Evolutionary conservation across 306 rosid genomes (phyloP), one percentile per base, ranked within the genome.

Genomic region (Corylus heterophylla): DNA sequence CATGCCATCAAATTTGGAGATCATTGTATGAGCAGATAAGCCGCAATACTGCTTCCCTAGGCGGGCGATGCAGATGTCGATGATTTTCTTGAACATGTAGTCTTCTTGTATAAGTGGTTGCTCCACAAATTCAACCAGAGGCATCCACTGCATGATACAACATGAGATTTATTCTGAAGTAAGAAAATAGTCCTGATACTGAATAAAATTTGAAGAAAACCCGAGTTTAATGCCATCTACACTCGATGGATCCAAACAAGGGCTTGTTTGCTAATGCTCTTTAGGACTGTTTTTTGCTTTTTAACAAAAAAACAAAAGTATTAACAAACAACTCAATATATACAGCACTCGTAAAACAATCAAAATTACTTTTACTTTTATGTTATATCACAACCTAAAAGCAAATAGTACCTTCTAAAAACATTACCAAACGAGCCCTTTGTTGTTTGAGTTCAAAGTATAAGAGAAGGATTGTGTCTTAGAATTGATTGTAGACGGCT

Each of bases 1-100:
- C 75, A 87, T 88, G 29, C 97, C 97, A 73, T 95, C 98, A 62
- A 95, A 95, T 82, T 84, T 92, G 45, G 98, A 95, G 85, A 87
- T 82, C 59, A 95, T 51, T 55, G 85, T 90, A 73, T 92, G 98
- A 81, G 86, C 83, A 48, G 89, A 82, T 78, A 95, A 70, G 45
- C 98, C 98, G 27, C 98, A 92, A 50, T 95, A 95, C 35, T 71
- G 88, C 69, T 88, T 79, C 76, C 92, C 90, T 1, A 91, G 80
- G 47, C 94, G 91, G 27, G 96, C 98, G 11, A 95, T 80, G 73
- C 92, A 92, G 29, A 95, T 91, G 44, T 90, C 94, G 2, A 90
- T 83, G 22, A 95, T 82, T 83, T 84, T 90, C 88, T 82, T 91
- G 92, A 95, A 95, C 98, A 95, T 89, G 63, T 81, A 58, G 76